phyloP scores from a whole-genome alignment of 495 filamentous ascomycete genomes.

The Neurospora terricola region DNA sequence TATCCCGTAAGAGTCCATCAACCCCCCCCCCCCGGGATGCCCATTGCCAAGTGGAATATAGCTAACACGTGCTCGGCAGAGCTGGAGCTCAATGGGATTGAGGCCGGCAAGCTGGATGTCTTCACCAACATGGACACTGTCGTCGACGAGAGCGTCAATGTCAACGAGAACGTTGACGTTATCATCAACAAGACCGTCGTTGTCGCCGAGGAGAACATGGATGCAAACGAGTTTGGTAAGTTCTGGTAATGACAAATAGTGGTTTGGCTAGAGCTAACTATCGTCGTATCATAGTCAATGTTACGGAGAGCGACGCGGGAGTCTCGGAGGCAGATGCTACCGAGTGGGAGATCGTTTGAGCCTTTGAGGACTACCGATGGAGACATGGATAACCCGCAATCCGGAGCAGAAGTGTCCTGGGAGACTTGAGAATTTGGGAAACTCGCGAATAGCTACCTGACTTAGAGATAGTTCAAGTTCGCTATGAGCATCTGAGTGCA shows the following conservation, averaged over 20 bases:
- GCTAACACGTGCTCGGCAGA: not conserved
- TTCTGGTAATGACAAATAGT: not conserved
- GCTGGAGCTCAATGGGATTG: not conserved
- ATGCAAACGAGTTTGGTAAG: not conserved
- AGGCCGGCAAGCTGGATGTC: not conserved
- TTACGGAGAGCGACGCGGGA: not conserved
- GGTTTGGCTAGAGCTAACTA: not conserved
- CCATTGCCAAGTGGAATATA: not conserved
- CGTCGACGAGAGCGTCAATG: not conserved
- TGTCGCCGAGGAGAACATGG: not conserved
- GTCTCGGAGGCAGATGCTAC: not conserved
- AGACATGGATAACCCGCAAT: not conserved
- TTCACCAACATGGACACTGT: not conserved
- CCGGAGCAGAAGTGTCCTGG: not conserved
- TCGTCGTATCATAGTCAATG: not conserved
- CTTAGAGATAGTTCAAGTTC: too few species aligned
- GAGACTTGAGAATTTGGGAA: too few species aligned
- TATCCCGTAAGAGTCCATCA: not conserved
- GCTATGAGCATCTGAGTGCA: too few species aligned
- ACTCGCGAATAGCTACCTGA: too few species aligned
- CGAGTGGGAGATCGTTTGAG: not conserved
- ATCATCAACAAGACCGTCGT: not conserved
- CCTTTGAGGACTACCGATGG: not conserved
- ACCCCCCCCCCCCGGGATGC: not conserved
- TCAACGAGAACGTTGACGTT: not conserved